A percentile compares a stretch with the other conserved stretches of the same genome.
phyloP scores from a whole-genome alignment of 768 basidiomycete genomes.

The Mycena belliarum region DNA sequence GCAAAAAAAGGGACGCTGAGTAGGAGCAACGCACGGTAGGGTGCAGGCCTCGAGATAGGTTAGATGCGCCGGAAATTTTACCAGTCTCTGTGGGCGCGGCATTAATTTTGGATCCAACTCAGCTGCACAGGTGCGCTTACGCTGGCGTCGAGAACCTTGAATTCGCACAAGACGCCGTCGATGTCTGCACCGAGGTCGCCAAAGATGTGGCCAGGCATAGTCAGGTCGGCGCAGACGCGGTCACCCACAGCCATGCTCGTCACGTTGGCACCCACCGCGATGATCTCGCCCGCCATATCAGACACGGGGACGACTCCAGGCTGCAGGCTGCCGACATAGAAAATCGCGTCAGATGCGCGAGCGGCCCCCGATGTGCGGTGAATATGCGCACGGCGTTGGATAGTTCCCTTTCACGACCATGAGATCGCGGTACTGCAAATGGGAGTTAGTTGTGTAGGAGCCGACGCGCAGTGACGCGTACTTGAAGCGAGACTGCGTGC shows the following conservation, averaged over 20 bases:
- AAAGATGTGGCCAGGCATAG: constrained; percentile 33
- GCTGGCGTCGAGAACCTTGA: constrained; percentile 38
- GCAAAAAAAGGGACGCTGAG: too few species aligned
- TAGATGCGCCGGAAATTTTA: constrained; percentile 44
- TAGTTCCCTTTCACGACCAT: constrained; percentile 27
- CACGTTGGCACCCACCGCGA: constrained; percentile 7
- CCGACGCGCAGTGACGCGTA: background rate
- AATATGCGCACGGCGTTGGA: constrained; percentile 6
- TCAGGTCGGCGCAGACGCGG: constrained; percentile 36
- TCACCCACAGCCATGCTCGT: constrained; percentile 12
- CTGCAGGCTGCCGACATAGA: constrained; percentile 2
- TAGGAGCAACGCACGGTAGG: constrained; percentile 34
- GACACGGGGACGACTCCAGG: constrained; percentile 35
- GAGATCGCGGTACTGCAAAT: constrained; percentile 37
- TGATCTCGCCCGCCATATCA: constrained; percentile 29
- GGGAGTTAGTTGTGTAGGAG: too few species aligned
- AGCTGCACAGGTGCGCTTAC: constrained; percentile 25
- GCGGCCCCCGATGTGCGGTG: too few species aligned
- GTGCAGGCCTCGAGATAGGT: constrained; percentile 48
- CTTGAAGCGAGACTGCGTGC: constrained; percentile 41
- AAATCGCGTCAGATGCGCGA: too few species aligned
- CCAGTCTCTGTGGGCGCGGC: constrained; percentile 23
- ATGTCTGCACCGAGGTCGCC: constrained; percentile 36
- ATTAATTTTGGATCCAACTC: too few species aligned
- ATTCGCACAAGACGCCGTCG: constrained; percentile 40